Evolutionary conservation across 116 monocot species (phyloP).

Genomic region (Papilionanthe hybrid): DNA sequence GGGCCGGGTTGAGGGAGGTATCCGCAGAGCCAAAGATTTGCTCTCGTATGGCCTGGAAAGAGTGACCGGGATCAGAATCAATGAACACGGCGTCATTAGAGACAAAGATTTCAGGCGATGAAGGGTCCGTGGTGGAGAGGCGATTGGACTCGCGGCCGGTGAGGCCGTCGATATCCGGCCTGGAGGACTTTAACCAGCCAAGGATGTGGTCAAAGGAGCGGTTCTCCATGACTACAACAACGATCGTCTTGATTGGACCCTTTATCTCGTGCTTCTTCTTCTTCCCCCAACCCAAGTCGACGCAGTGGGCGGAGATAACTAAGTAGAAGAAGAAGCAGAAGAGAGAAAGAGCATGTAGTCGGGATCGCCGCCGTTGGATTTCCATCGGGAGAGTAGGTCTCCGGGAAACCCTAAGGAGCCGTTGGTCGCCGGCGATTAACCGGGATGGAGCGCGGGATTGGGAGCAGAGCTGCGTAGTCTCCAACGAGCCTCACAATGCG

Average conservation of each 20-base stretch:
- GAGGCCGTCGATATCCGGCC: constrained; percentile 86
- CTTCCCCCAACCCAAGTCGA: constrained; percentile 1
- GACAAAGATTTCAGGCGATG: constrained; percentile 57
- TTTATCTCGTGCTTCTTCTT: constrained; percentile 49
- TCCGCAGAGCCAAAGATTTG: constrained; percentile 75
- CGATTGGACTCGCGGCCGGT: constrained; percentile 66
- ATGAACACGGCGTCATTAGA: constrained; percentile 70
- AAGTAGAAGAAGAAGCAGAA: constrained; percentile 21
- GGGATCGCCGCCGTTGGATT: background rate
- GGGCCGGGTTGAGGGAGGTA: constrained; percentile 46
- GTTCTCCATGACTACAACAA: constrained; percentile 88
- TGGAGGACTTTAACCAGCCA: constrained; percentile 56
- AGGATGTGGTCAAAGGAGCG: constrained; percentile 87
- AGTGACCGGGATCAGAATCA: constrained; percentile 91
- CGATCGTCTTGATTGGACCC: constrained; percentile 83
- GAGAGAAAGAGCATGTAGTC: background rate
- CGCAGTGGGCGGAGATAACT: constrained; percentile 33
- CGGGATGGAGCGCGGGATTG: too few relatives aligned
- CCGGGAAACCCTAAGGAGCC: background rate
- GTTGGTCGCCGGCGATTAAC: background rate
- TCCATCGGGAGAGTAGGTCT: background rate
- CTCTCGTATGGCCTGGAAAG: constrained; percentile 85
- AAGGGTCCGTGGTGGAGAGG: constrained; percentile 56
- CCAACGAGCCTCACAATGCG: too few relatives aligned
- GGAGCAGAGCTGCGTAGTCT: too few relatives aligned